Evolutionary conservation across 306 rosid species (phyloP).

Genomic region (Senna tora): DNA sequence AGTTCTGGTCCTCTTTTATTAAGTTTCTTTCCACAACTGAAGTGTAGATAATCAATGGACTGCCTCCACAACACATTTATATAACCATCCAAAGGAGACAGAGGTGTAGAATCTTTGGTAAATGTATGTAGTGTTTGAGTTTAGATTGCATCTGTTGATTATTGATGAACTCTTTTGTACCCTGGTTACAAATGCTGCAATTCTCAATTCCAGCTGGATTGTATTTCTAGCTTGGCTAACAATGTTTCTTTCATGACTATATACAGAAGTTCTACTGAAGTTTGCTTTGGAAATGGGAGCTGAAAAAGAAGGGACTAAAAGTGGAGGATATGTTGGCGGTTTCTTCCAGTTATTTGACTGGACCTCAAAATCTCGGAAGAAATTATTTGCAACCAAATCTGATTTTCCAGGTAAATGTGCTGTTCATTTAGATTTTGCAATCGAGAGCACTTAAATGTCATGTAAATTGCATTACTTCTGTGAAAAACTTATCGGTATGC

Average conservation of each 20-base stretch:
- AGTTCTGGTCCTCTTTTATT: background rate
- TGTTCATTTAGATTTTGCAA: slow-evolving; percentile 11
- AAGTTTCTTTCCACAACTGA: background rate
- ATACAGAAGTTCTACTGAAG: background rate
- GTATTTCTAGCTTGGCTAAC: slow-evolving; percentile 22
- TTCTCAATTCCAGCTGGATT: slow-evolving; percentile 35
- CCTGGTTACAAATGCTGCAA: background rate
- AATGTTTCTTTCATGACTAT: slow-evolving; percentile 5
- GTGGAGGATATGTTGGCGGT: background rate
- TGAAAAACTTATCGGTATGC: slow-evolving; percentile 4
- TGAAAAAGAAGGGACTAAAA: background rate
- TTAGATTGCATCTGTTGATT: background rate
- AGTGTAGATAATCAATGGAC: background rate
- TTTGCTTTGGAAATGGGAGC: background rate
- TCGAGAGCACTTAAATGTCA: background rate
- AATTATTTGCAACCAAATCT: background rate
- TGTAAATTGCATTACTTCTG: slow-evolving; percentile 8
- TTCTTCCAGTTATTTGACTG: background rate
- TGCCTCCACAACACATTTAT: background rate
- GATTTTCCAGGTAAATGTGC: background rate
- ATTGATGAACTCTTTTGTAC: background rate
- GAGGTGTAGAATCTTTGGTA: background rate
- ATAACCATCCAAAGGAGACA: background rate
- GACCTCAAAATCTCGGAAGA: background rate
- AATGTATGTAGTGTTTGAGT: background rate